Base-by-base conservation (phyloP, 306 rosid genomes). In the Arachis stenosperma region DNA sequence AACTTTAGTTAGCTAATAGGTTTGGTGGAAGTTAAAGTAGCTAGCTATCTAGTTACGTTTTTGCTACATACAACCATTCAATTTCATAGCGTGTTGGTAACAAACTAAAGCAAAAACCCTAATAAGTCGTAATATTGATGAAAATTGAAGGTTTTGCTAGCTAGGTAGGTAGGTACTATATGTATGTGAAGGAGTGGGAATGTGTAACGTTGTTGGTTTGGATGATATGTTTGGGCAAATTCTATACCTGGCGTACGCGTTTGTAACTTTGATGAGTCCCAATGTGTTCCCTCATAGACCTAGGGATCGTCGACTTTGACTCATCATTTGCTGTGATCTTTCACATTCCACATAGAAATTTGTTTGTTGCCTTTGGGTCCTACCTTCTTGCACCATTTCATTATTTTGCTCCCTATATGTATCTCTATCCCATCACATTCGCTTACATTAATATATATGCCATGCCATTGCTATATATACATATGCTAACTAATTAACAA, bases 291-390 rank as follows among this genome's bases (percentile, higher is more conserved):
- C 50, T 14, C 61, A 36, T 57, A 6, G 67, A 75, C 67, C 30
- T 36, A 17, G 53, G 62, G 61, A 67, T 58, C 39, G 53, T 56
- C 6, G 55, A 56, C 60, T 67, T 74, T 76, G 75, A 76, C 80
- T 50, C 9, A 76, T 48, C 8, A 76, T 67, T 75, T 44, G 59
- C 58, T 65, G 73, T 75, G 58, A 75, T 46, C 67, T 40, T 29
- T 52, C 72, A 13, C 8, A 67, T 9, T 53, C 65, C 29, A 43
- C 40, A 44, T 41, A 44, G 52, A 66, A 65, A 33, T 33, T 33
- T 2, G 37, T 2, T 33, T 4, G 37, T 65, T 75, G 48, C 51
- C 48, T 43, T 9, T 9, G 50, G 79, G 79, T 56, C 79, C 79
- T 37, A 66, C 60, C 5, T 29, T 33, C 72, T 13, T 41, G 22